These are phyloP conservation scores for Tricladium varicosporioides DNA, from an alignment of 2,329 filamentous ascomycete genomes.

Conservation along the genomic window DNA sequence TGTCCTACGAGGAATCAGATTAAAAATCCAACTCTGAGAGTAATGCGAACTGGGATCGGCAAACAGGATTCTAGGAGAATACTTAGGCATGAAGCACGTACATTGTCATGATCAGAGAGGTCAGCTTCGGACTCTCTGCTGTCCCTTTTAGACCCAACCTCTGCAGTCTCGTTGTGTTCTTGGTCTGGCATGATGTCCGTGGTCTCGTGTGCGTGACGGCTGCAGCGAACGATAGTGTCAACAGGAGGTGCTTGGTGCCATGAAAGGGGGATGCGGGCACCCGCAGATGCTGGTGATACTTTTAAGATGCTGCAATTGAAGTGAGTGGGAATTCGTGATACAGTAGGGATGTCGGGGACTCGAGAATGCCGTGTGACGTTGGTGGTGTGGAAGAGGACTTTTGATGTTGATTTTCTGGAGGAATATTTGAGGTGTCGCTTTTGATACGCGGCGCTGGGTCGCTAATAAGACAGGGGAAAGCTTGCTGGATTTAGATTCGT, in stretches of 20 bases:
- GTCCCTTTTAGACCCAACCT: slow-evolving; percentile 6
- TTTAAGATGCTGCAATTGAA: not conserved
- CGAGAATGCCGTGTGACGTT: not conserved
- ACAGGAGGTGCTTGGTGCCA: slow-evolving; percentile 17
- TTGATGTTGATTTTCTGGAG: not conserved
- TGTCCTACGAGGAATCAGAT: slow-evolving; percentile 51
- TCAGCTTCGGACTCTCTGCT: slow-evolving; percentile 20
- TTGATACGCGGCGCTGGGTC: slow-evolving; percentile 1
- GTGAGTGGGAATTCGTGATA: not conserved
- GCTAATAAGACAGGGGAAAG: slow-evolving; percentile 5
- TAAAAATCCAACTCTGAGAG: slow-evolving; percentile 13
- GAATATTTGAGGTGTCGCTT: slow-evolving; percentile 6
- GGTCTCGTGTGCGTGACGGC: not conserved
- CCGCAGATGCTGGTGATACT: slow-evolving; percentile 1
- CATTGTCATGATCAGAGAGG: slow-evolving; percentile 27
- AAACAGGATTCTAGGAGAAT: not conserved
- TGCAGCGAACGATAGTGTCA: not conserved
- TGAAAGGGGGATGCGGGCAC: slow-evolving; percentile 13
- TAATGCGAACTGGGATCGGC: slow-evolving; percentile 5
- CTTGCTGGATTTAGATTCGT: slow-evolving; percentile 1
- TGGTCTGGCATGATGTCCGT: slow-evolving; percentile 20
- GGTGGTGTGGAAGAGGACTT: not conserved
- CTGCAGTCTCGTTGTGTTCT: slow-evolving; percentile 1
- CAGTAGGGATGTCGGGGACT: not conserved
- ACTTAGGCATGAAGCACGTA: slow-evolving; percentile 1